Base-by-base conservation (phyloP, 2,329 filamentous ascomycete species). In the Cercospora nicotianae region DNA sequence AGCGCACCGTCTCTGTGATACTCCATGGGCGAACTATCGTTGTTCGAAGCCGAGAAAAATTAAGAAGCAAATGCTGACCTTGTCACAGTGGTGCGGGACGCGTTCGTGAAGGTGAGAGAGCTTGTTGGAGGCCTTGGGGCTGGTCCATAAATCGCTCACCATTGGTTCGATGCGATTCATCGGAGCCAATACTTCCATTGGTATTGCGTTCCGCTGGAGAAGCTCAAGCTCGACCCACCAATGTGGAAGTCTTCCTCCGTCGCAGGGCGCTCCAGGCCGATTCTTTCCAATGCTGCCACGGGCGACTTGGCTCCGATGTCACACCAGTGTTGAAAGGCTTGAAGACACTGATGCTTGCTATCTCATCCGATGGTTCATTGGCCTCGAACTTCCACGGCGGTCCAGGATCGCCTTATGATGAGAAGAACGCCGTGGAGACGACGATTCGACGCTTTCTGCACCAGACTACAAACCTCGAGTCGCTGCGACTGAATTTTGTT, bases 101-200 rank as follows among this genome's bases (percentile, higher is more conserved):
- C 4, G 74, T 73, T 12, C 84, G 88, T 3, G 88, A 90, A 36
- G 78, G 76, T 6, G 67, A 72, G 13, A 59, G 63, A 5, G 73
- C 71, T 0, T 65, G 72, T 0, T 90, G 88, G 88, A 78, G 76
- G 7, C 87, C 87, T 74, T 89, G 88, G 70, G 87, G 87, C 10
- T 74, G 70, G 73, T 70, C 70, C 1, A 45, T 53, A 6, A 65
- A 39, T 36, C 31, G 30, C 23, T 16, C 26, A 23, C 1, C 28
- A 23, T 3, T 26, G 13, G 28, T 18, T 16, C 28, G n/a, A n/a
- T 16, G 23, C 4, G 13, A 28, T 3, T 12, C 12, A 16, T n/a
- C 48, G 16, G 31, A 55, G 12, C 9, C 62, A 5, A 45, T 72
- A 18, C 66, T 77, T 10, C 69, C 73, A 5, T 16, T 75, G 9